Conservation (phyloP, 2,329 filamentous ascomycete genomes). For the Pezicula carpinea region DNA sequence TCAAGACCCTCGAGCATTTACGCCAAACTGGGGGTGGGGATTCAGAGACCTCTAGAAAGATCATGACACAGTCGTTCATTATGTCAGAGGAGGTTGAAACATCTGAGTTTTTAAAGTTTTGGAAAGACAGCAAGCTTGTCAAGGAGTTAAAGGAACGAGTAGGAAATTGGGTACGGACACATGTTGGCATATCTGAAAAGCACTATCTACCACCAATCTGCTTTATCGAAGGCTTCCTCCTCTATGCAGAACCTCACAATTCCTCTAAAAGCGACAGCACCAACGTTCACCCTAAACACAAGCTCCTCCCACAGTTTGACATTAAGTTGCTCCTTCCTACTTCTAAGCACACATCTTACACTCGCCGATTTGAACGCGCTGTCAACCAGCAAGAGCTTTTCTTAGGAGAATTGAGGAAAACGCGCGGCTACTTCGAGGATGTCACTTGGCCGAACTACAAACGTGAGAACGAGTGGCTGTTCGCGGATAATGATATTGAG, state of each 20-base stretch:
- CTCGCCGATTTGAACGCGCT: slow-evolving; percentile 9
- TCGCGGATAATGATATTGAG: not conserved
- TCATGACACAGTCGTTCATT: not conserved
- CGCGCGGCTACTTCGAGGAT: slow-evolving; percentile 24
- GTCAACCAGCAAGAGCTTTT: slow-evolving; percentile 11
- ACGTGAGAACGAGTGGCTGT: slow-evolving; percentile 14
- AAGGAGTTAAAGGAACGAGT: not conserved
- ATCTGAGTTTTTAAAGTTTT: not conserved
- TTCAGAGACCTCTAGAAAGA: not conserved
- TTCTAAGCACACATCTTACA: slow-evolving; percentile 6
- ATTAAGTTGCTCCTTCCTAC: slow-evolving; percentile 20
- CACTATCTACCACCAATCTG: slow-evolving; percentile 3
- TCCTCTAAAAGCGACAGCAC: too few species aligned
- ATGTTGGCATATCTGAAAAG: too few species aligned
- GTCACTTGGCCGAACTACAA: slow-evolving; percentile 19
- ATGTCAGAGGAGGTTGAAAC: not conserved
- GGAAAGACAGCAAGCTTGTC: not conserved
- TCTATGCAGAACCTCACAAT: slow-evolving; percentile 3
- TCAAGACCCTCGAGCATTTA: not conserved
- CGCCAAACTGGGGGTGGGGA: not conserved
- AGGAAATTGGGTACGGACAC: not conserved
- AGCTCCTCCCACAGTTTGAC: slow-evolving; percentile 9
- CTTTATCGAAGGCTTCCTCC: slow-evolving; percentile 18
- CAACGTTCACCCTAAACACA: not conserved
- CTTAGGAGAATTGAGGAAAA: slow-evolving; percentile 25